A percentile compares a stretch with the other conserved stretches of the same genome.
These are phyloP conservation scores for Aspergillus luchuensis DNA, from an alignment of 2,329 filamentous ascomycete genomes.

Conservation along the genomic window DNA sequence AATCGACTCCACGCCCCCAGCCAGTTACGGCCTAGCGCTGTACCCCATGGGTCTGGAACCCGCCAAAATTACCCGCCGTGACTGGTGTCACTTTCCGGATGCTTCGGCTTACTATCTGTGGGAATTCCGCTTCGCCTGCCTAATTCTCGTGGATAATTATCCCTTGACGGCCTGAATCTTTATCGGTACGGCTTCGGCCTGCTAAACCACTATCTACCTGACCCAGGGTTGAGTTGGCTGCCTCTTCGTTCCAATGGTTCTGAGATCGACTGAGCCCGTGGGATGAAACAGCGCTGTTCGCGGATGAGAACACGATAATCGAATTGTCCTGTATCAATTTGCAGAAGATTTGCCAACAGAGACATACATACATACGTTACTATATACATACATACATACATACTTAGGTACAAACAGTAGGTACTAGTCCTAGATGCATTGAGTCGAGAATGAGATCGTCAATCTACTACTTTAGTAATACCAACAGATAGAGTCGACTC, in stretches of 20 bases:
- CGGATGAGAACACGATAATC: neutral
- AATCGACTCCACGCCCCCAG: neutral
- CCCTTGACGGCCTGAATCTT: neutral
- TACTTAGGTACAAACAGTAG: neutral
- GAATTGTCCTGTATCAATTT: neutral
- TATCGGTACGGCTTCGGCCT: neutral
- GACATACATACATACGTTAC: neutral
- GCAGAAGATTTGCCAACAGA: neutral
- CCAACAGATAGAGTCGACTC: neutral
- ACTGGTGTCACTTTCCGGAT: constrained; percentile 9
- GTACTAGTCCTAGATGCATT: neutral
- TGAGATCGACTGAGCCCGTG: neutral
- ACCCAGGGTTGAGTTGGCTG: neutral
- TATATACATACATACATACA: neutral
- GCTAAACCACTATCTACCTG: neutral
- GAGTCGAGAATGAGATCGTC: neutral
- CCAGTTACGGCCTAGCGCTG: neutral
- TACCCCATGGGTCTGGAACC: constrained; percentile 23
- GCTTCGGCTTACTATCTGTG: constrained; percentile 36
- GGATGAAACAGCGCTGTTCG: neutral
- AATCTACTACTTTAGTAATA: neutral
- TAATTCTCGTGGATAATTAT: too few relatives aligned
- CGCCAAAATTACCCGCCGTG: neutral
- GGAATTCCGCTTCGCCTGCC: constrained; percentile 26
- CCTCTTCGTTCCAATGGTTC: neutral